Conservation (phyloP, 352 stramenopile genomes). For the Pythium brassicae region DNA sequence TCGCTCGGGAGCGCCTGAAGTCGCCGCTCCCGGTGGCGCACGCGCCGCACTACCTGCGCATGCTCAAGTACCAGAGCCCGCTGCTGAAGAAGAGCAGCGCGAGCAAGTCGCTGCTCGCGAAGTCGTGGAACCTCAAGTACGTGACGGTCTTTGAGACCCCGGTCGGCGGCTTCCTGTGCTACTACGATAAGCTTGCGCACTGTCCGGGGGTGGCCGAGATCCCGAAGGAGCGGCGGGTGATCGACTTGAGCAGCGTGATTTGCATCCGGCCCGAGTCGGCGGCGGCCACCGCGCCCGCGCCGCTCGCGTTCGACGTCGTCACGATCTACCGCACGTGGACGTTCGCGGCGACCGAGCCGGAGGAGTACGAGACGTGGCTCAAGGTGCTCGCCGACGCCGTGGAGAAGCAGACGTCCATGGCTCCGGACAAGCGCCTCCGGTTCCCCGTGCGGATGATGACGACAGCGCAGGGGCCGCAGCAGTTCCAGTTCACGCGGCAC, state of each 20-base stretch:
- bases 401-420: slow-evolving; percentile 48
- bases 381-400: slow-evolving; percentile 46
- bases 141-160: slow-evolving; percentile 55
- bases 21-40: slow-evolving; percentile 27
- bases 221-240: slow-evolving; percentile 51
- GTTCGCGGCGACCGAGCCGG: slow-evolving; percentile 38
- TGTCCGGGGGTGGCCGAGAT: slow-evolving; percentile 48
- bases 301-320: slow-evolving; percentile 61
- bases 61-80: slow-evolving; percentile 52
- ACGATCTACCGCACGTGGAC: slow-evolving; percentile 76
- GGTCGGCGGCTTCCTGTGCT: slow-evolving; percentile 62
- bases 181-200: slow-evolving; percentile 66
- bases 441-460: slow-evolving; percentile 48
- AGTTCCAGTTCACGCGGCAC: slow-evolving; percentile 25
- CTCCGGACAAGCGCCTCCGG: slow-evolving; percentile 39
- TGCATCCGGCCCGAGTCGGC: slow-evolving; percentile 56
- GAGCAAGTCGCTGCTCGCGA: slow-evolving; percentile 55
- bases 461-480: slow-evolving; percentile 24
- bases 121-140: slow-evolving; percentile 54
- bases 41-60: slow-evolving; percentile 39
- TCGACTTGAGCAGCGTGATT: slow-evolving; percentile 62
- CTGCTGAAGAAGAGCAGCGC: slow-evolving; percentile 39
- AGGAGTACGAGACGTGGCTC: slow-evolving; percentile 61
- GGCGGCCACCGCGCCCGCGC: slow-evolving; percentile 11
- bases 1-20: slow-evolving; percentile 24